Conservation (phyloP, 1,139 yeast genomes). For the Wickerhamomyces sp. region DNA sequence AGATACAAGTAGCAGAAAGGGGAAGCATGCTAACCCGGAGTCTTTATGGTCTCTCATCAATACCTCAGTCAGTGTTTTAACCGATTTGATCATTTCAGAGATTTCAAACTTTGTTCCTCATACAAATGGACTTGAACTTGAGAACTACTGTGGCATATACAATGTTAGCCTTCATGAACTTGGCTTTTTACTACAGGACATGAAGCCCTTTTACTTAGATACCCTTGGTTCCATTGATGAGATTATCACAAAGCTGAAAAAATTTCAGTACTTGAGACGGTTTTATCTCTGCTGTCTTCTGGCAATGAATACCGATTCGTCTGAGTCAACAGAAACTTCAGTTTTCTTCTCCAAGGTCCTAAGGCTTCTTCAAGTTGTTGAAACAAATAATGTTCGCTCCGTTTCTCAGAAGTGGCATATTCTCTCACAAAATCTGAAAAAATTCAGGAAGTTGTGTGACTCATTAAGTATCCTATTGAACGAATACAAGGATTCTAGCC, state of each 20-base stretch:
- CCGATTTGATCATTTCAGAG: slow-evolving; percentile 24
- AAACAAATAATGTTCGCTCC: too few relatives aligned
- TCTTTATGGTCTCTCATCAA: slow-evolving; percentile 27
- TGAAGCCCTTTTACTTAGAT: slow-evolving; percentile 15
- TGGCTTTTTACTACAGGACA: slow-evolving; percentile 12
- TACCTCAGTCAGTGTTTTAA: slow-evolving; percentile 25
- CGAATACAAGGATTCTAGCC: not conserved
- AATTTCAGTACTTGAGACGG: slow-evolving; percentile 34
- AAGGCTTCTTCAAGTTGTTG: not conserved
- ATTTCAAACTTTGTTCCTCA: slow-evolving; percentile 20
- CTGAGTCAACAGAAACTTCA: not conserved
- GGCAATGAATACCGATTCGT: slow-evolving; percentile 26
- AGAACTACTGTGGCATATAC: slow-evolving; percentile 38
- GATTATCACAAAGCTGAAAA: slow-evolving; percentile 28
- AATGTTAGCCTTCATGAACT: slow-evolving; percentile 27
- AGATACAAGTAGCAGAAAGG: not conserved
- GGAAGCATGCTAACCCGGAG: not conserved
- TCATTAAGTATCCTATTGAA: not conserved
- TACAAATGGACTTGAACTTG: slow-evolving; percentile 30
- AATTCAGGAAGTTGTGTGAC: not conserved
- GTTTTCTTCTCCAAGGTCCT: not conserved
- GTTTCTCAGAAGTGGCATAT: not conserved
- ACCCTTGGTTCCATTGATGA: slow-evolving; percentile 18
- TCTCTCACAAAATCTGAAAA: not conserved
- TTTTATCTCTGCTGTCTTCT: slow-evolving; percentile 36